A percentile compares a stretch with the other conserved stretches of the same genome.
Evolutionary conservation across 2,329 filamentous ascomycete species (phyloP).

Genomic region (Cucurbitaria berberidis): DNA sequence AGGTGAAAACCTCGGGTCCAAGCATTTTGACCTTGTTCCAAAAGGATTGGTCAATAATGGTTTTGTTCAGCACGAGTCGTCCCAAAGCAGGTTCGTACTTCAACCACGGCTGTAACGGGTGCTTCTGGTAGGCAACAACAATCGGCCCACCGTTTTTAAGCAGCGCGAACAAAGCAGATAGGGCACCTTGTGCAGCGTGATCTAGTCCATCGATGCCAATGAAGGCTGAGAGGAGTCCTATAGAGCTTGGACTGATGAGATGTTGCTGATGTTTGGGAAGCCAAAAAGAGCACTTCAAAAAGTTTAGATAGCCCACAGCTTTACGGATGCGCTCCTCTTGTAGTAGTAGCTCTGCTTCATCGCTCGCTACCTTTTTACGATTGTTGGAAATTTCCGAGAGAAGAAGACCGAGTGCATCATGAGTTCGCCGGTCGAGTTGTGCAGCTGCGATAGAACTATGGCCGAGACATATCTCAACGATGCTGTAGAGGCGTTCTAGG

Average conservation of each 20-base stretch:
- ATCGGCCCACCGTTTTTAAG: conserved; percentile 8
- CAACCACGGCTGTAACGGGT: conserved; percentile 4
- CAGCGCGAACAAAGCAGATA: conserved; percentile 37
- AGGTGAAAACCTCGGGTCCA: conserved; percentile 21
- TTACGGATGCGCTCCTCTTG: conserved; percentile 11
- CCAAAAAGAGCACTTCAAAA: conserved; percentile 44
- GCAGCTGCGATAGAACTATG: conserved; percentile 20
- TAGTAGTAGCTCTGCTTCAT: not conserved
- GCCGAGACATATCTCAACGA: conserved; percentile 33
- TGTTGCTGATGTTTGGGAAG: conserved; percentile 26
- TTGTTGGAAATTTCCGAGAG: conserved; percentile 1
- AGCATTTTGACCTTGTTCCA: conserved; percentile 32
- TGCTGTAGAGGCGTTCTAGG: conserved; percentile 26
- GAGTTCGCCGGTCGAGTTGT: conserved; percentile 18
- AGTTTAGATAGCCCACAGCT: conserved; percentile 27
- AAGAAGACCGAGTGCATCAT: conserved; percentile 3
- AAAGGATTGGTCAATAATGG: conserved; percentile 28
- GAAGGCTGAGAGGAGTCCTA: conserved; percentile 25
- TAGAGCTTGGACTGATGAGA: conserved; percentile 21
- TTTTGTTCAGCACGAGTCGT: conserved; percentile 3
- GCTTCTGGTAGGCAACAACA: conserved; percentile 3
- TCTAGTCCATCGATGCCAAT: conserved; percentile 29
- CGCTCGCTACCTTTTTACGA: not conserved
- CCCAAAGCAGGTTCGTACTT: conserved; percentile 1
- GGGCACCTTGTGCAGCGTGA: conserved; percentile 28